phyloP scores from a whole-genome alignment of 768 basidiomycete species.

The Melanogaster broomeanus region DNA sequence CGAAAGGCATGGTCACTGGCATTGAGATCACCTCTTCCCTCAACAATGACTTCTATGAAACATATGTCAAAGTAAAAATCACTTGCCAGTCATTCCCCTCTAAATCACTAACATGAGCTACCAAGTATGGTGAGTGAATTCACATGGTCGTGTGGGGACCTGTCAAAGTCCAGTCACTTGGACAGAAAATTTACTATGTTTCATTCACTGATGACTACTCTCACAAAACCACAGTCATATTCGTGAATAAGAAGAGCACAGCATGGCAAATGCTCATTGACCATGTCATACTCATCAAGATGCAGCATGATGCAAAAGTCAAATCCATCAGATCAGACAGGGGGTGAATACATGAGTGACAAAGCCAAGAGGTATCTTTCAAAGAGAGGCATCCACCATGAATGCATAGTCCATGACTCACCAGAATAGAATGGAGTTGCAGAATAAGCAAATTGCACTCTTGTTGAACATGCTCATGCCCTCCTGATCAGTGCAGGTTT shows the following conservation, averaged over 20 bases:
- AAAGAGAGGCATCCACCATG: conserved; percentile 18
- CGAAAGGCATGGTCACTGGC: not conserved
- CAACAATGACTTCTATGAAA: not conserved
- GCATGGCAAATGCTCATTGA: conserved; percentile 15
- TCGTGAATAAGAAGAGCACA: conserved; percentile 30
- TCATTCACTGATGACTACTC: conserved; percentile 40
- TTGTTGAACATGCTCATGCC: conserved; percentile 16
- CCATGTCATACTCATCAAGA: conserved; percentile 27
- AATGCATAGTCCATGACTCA: conserved; percentile 25
- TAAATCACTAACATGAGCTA: not conserved
- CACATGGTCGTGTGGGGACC: conserved; percentile 37
- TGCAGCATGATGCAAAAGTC: conserved; percentile 23
- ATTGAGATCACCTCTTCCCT: not conserved
- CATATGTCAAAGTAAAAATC: conserved; percentile 2
- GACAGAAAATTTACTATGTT: conserved; percentile 32
- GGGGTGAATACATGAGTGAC: conserved; percentile 26
- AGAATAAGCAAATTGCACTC: conserved; percentile 26
- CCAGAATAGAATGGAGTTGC: conserved; percentile 30
- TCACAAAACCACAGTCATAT: conserved; percentile 22
- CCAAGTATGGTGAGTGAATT: conserved; percentile 11
- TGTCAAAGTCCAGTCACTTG: conserved; percentile 15
- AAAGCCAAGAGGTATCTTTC: conserved; percentile 16
- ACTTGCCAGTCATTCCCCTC: not conserved
- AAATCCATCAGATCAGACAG: conserved; percentile 24
- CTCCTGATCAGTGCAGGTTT: conserved; percentile 18